phyloP scores from a whole-genome alignment of 352 stramenopile genomes.

The Plasmopara halstedii region DNA sequence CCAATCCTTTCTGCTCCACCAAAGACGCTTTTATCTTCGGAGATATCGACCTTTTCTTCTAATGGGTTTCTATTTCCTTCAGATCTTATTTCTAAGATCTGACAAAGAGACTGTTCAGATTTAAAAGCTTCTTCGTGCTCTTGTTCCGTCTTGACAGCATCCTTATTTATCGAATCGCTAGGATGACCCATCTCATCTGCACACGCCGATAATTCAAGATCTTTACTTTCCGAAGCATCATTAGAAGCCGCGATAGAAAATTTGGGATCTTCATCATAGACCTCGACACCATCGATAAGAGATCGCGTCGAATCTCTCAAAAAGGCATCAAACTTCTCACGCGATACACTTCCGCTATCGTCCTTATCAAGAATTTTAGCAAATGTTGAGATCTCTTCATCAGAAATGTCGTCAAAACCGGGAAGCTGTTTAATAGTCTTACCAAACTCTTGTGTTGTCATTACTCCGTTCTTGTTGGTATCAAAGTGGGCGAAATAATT shows the following conservation, averaged over 20 bases:
- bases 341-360: constrained; percentile 38
- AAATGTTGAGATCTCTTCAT: constrained; percentile 28
- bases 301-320: constrained; percentile 3
- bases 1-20: neutral
- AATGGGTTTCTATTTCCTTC: neutral
- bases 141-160: constrained; percentile 2
- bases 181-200: neutral
- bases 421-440: constrained; percentile 34
- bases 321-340: constrained; percentile 48
- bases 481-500: constrained; percentile 56
- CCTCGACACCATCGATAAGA: neutral
- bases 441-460: constrained; percentile 47
- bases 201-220: neutral
- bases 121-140: constrained; percentile 10
- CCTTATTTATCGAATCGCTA: neutral
- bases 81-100: neutral
- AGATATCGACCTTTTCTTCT: neutral
- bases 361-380: constrained; percentile 50
- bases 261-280: neutral
- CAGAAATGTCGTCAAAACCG: constrained; percentile 28
- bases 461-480: constrained; percentile 26
- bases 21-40: neutral
- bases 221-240: neutral
- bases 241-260: neutral
- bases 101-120: neutral